Evolutionary conservation across 2,329 filamentous ascomycete genomes (phyloP).

Genomic region (Phoma sp.): DNA sequence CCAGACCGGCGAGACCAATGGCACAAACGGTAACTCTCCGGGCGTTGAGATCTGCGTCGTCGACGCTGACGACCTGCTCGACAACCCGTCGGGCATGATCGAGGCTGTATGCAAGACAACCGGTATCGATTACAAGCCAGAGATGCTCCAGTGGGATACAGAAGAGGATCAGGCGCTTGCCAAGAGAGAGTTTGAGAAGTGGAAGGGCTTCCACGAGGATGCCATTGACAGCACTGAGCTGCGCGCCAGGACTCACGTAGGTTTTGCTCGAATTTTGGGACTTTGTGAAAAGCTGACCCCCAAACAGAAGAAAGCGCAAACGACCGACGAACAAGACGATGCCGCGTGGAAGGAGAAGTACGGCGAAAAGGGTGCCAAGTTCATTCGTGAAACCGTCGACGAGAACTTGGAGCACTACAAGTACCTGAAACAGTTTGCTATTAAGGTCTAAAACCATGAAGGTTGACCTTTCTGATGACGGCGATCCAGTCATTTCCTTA

Average conservation of each 20-base stretch:
- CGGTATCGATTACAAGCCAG: constrained; percentile 73
- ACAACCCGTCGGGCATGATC: constrained; percentile 78
- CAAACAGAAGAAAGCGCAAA: constrained; percentile 63
- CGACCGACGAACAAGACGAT: constrained; percentile 70
- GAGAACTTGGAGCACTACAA: constrained; percentile 78
- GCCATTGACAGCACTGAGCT: constrained; percentile 82
- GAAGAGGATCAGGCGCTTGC: constrained; percentile 74
- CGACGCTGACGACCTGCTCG: constrained; percentile 92
- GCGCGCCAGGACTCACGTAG: constrained; percentile 69
- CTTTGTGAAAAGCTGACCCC: constrained; percentile 10
- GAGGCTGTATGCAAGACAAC: constrained; percentile 81
- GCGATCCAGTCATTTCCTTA: not conserved
- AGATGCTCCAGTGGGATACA: constrained; percentile 86
- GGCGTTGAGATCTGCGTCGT: constrained; percentile 78
- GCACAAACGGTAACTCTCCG: constrained; percentile 40
- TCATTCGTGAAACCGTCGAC: constrained; percentile 74
- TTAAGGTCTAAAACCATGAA: constrained; percentile 53
- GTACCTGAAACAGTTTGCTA: constrained; percentile 78
- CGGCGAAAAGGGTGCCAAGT: constrained; percentile 71
- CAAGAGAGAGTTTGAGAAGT: constrained; percentile 85
- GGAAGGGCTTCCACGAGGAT: constrained; percentile 96
- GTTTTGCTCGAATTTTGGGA: constrained; percentile 25
- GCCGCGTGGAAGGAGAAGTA: constrained; percentile 76
- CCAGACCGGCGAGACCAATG: constrained; percentile 41
- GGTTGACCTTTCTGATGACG: constrained; percentile 16